Base-by-base conservation (phyloP, 2,329 filamentous ascomycete species). In the Phialophora tarda region DNA sequence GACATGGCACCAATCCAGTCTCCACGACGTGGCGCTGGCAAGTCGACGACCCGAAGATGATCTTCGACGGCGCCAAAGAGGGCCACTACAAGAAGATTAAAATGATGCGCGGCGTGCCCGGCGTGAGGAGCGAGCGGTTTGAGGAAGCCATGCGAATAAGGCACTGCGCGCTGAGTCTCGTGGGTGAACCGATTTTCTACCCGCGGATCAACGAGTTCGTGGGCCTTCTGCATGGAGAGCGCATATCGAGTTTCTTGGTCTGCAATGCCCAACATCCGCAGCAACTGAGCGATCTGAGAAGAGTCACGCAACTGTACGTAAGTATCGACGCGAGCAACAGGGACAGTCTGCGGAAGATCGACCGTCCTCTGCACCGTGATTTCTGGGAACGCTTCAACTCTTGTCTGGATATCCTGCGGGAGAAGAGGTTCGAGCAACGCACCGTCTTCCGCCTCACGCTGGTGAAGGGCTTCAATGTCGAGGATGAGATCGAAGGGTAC, bases 151-250 rank as follows among this genome's bases (percentile, higher is more conserved):
- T 97, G 89, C 86, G 88, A 50, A 97, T 99, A 73, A 86, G 92
- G 0, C 94, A 99, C 79, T 99, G 94, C 77, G 95, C 95, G 0
- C 82, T 99, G 54, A 92, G 89, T 71, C 84, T 99, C 10, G 95
- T 99, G 24, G 94, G 95, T 72, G 94, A 99, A 78, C 94, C 94
- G n/a, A 97, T 97, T 73, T 98, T 98, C 81, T 98, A 98, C 78
- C 95, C 95, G 10, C 89, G 96, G 75, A 98, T 98, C 83, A 97
- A 99, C 78, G 90, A 93, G 75, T 93, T 98, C 74, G 83, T 96
- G 0, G 85, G 82, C 11, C 86, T 98, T 83, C 84, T 99, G 71
- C 94, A 98, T 80, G 82, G 78, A 12, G 91, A 96, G 77, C 89
- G 88, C 72, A 97, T 98, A 72, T 96, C 92, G 2, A 95, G 91